phyloP scores from a whole-genome alignment of 345 rosid species.

The Syzygium jambos region DNA sequence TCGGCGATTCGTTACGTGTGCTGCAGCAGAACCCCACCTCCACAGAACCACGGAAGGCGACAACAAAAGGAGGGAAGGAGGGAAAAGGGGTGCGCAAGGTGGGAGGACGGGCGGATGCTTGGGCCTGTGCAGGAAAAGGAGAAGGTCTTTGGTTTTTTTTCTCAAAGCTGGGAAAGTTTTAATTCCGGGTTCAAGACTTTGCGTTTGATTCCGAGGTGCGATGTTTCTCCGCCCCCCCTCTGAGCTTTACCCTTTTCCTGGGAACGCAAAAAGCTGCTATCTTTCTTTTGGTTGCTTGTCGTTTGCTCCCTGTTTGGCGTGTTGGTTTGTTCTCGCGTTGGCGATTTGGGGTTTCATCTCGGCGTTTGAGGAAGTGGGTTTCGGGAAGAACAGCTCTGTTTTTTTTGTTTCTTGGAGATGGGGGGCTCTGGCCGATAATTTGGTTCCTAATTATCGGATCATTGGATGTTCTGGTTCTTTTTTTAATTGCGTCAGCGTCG shows the following conservation, averaged over 20 bases:
- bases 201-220: background rate
- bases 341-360: background rate
- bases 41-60: background rate
- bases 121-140: background rate
- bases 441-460: background rate
- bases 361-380: background rate
- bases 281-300: background rate
- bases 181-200: background rate
- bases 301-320: background rate
- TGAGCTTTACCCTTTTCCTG: background rate
- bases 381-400: background rate
- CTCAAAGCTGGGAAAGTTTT: background rate
- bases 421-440: background rate
- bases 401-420: background rate
- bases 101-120: background rate
- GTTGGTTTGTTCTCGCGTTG: background rate
- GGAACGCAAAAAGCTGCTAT: background rate
- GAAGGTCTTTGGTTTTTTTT: background rate
- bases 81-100: background rate
- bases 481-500: background rate
- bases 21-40: background rate
- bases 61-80: background rate
- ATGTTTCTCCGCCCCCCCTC: background rate
- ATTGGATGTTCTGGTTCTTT: background rate
- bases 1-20: background rate